These are phyloP conservation scores for Aspergillus costaricaensis DNA, from an alignment of 2,329 filamentous ascomycete species.

Conservation along the genomic window DNA sequence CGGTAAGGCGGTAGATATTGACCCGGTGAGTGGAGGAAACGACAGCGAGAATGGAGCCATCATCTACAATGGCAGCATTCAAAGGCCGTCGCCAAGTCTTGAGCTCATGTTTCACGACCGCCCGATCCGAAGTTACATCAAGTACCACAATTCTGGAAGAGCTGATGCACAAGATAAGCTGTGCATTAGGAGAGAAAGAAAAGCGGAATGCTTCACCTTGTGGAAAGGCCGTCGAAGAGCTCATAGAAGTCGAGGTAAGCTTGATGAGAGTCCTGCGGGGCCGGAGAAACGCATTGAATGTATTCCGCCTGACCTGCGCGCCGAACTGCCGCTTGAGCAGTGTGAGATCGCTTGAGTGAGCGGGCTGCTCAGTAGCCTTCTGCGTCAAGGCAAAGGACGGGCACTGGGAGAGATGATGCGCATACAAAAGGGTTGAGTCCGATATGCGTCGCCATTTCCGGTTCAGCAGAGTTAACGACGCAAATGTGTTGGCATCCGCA, in stretches of 20 bases:
- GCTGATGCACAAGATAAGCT: constrained; percentile 76
- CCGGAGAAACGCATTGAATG: constrained; percentile 74
- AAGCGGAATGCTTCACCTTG: constrained; percentile 86
- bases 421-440: constrained; percentile 47
- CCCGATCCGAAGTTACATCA: constrained; percentile 61
- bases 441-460: constrained; percentile 47
- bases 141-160: constrained; percentile 82
- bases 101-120: constrained; percentile 72
- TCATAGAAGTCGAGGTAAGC: constrained; percentile 79
- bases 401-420: constrained; percentile 48
- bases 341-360: constrained; percentile 54
- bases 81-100: constrained; percentile 76
- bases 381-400: constrained; percentile 44
- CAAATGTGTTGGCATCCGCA: constrained; percentile 51
- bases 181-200: constrained; percentile 72
- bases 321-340: constrained; percentile 67
- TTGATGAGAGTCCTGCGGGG: constrained; percentile 72
- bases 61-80: constrained; percentile 75
- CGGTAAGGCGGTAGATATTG: constrained; percentile 75
- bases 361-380: constrained; percentile 34
- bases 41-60: constrained; percentile 74
- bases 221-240: constrained; percentile 75
- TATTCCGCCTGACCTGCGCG: constrained; percentile 71
- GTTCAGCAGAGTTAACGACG: constrained; percentile 49
- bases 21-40: constrained; percentile 80